A percentile compares a stretch with the other conserved stretches of the same genome.
Conservation (phyloP, 2,329 filamentous ascomycete species). For the Aspergillus clavatus region DNA sequence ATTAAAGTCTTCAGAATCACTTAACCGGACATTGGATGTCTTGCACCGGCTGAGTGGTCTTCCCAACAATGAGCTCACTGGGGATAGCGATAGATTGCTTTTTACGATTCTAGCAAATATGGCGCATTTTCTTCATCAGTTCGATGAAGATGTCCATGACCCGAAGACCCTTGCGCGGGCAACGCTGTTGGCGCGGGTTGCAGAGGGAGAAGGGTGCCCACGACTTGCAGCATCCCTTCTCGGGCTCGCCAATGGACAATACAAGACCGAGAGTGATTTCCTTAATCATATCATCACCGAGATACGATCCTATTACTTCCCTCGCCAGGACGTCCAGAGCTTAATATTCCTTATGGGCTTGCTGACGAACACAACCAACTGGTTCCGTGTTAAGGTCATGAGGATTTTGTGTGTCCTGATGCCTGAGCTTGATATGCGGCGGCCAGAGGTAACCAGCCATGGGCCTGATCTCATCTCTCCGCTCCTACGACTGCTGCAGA, state of each 20-base stretch:
- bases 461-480: constrained; percentile 95
- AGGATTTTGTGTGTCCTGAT: constrained; percentile 79
- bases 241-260: constrained; percentile 63
- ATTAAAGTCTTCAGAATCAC: constrained; percentile 75
- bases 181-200: constrained; percentile 64
- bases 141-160: constrained; percentile 61
- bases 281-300: constrained; percentile 68
- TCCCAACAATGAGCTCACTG: constrained; percentile 74
- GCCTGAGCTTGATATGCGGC: constrained; percentile 87
- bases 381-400: constrained; percentile 93
- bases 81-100: constrained; percentile 74
- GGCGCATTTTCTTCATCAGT: constrained; percentile 73
- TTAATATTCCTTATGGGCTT: constrained; percentile 87
- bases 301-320: constrained; percentile 73
- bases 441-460: constrained; percentile 81
- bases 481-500: constrained; percentile 80
- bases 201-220: constrained; percentile 65
- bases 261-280: constrained; percentile 68
- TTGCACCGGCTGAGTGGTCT: constrained; percentile 74
- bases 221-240: constrained; percentile 65
- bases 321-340: constrained; percentile 74
- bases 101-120: constrained; percentile 90
- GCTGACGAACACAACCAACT: constrained; percentile 79
- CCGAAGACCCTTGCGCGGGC: constrained; percentile 59
- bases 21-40: constrained; percentile 70